Conservation (phyloP, 1,139 yeast genomes). For the Diutina neorugosa region DNA sequence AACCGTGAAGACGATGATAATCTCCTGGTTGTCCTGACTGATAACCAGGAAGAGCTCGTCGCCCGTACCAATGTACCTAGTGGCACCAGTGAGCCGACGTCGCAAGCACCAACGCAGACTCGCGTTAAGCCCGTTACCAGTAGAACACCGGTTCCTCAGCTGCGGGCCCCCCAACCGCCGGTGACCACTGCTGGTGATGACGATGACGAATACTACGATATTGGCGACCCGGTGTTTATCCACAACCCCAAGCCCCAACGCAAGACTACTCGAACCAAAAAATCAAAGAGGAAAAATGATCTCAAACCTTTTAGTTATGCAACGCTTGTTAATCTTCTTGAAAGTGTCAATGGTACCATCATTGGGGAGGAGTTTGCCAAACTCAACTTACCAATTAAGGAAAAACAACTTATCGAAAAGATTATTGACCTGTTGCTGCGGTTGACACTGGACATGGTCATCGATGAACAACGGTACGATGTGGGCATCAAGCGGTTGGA, state of each 20-base stretch:
- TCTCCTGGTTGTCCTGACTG: background rate
- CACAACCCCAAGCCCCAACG: constrained; percentile 1
- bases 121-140: background rate
- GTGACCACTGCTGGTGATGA: background rate
- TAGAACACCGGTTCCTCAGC: background rate
- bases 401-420: constrained; percentile 70
- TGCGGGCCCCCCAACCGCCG: background rate
- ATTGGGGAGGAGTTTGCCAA: constrained; percentile 64
- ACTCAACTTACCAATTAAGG: constrained; percentile 63
- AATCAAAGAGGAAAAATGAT: background rate
- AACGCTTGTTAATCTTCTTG: constrained; percentile 44
- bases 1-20: background rate
- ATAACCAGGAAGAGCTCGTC: background rate
- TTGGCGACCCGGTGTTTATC: constrained; percentile 3
- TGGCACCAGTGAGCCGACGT: background rate
- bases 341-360: constrained; percentile 52
- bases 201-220: constrained; percentile 2
- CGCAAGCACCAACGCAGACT: background rate
- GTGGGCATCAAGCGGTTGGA: constrained; percentile 73
- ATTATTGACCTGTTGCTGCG: constrained; percentile 76
- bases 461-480: constrained; percentile 67
- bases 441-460: constrained; percentile 78
- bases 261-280: background rate
- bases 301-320: constrained; percentile 32
- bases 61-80: background rate